Evolutionary conservation across 2,329 filamentous ascomycete genomes (phyloP).

Genomic region (Arthrobotrys sinensis): DNA sequence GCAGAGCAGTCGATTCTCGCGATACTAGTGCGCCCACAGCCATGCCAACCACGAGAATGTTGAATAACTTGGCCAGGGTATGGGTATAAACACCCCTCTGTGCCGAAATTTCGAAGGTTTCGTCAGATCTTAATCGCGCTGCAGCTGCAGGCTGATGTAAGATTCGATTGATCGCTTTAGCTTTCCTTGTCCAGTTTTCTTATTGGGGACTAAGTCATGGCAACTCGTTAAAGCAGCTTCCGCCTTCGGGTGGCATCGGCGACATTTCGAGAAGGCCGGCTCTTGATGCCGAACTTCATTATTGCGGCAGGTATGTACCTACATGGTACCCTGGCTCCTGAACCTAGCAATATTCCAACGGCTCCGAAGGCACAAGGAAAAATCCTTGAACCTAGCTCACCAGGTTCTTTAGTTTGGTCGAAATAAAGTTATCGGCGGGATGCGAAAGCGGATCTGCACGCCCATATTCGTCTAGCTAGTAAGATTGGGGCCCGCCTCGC

Average conservation of each 20-base stretch:
- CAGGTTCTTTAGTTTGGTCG: conserved; percentile 11
- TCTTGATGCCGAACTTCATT: conserved; percentile 11
- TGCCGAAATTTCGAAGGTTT: conserved; percentile 21
- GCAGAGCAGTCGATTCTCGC: conserved; percentile 9
- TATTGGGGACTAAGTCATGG: background rate
- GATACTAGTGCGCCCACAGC: background rate
- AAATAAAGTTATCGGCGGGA: conserved; percentile 24
- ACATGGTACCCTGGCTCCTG: conserved; percentile 18
- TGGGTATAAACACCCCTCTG: conserved; percentile 7
- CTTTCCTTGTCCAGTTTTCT: background rate
- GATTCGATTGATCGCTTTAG: too few species aligned
- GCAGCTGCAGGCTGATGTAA: background rate
- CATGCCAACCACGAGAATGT: conserved; percentile 15
- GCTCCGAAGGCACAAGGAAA: conserved; percentile 15
- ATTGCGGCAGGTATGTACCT: conserved; percentile 9
- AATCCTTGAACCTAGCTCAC: conserved; percentile 17
- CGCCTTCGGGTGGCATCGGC: conserved; percentile 7
- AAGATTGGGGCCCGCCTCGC: conserved; percentile 17
- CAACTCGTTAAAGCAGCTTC: conserved; percentile 13
- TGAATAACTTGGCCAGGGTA: conserved; percentile 25
- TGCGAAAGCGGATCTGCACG: conserved; percentile 18
- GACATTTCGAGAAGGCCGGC: conserved; percentile 12
- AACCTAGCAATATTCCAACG: conserved; percentile 19
- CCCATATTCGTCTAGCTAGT: conserved; percentile 8
- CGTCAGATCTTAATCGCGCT: conserved; percentile 15